Percentiles rank a stretch among this genome's conserved stretches.
phyloP scores from a whole-genome alignment of 768 basidiomycete genomes.

The Phanerochaete sordida region DNA sequence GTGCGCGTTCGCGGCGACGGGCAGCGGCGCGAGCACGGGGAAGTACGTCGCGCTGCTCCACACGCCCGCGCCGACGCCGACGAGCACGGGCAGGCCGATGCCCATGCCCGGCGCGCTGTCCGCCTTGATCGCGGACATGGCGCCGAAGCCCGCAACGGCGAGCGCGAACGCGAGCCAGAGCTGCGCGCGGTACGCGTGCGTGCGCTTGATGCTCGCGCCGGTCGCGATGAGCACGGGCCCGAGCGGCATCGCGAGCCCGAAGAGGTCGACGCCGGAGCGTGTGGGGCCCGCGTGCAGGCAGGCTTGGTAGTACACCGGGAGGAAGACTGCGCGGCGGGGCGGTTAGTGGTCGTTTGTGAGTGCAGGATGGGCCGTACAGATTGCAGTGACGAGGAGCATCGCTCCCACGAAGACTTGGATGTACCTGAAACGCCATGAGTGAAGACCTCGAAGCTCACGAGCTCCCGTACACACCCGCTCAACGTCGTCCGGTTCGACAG shows the following conservation, averaged over 20 bases:
- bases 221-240: constrained; percentile 29
- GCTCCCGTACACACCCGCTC: constrained; percentile 18
- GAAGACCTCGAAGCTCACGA: not conserved
- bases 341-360: not conserved
- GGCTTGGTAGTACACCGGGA: constrained; percentile 42
- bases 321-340: constrained; percentile 26
- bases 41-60: constrained; percentile 21
- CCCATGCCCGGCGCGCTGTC: constrained; percentile 21
- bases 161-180: constrained; percentile 31
- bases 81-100: constrained; percentile 26
- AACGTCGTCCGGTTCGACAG: constrained; percentile 28
- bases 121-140: constrained; percentile 28
- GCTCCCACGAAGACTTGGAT: constrained; percentile 21
- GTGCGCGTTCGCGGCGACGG: constrained; percentile 27
- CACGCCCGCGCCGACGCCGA: constrained; percentile 25
- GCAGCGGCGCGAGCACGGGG: constrained; percentile 26
- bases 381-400: not conserved
- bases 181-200: constrained; percentile 31
- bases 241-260: constrained; percentile 26
- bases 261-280: constrained; percentile 31
- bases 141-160: constrained; percentile 31
- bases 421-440: constrained; percentile 13
- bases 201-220: constrained; percentile 28
- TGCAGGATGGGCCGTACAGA: constrained; percentile 13
- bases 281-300: constrained; percentile 33